Percentiles rank a stretch among this genome's conserved stretches.
Evolutionary conservation across 208 protist genomes (phyloP).

Genomic region (Acanthamoeba royreba): DNA sequence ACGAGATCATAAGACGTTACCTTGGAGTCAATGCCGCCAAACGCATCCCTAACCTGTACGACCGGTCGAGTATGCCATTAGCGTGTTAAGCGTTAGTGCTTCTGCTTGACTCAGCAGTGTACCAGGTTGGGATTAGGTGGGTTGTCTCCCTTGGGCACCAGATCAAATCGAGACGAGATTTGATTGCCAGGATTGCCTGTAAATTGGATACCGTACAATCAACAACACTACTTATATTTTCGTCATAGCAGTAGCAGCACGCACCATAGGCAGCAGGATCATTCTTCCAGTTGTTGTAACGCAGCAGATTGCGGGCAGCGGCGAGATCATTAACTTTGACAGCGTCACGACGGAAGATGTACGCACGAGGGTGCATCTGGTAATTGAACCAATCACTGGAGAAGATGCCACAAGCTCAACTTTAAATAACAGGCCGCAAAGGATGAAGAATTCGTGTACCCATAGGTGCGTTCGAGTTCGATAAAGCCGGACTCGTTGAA

Average conservation of each 20-base stretch:
- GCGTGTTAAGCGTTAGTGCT: too few relatives aligned
- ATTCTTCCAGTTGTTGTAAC: constrained; percentile 76
- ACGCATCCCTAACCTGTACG: constrained; percentile 24
- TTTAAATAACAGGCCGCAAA: too few relatives aligned
- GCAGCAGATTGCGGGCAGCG: constrained; percentile 73
- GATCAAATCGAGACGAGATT: constrained; percentile 65
- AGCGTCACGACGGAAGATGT: constrained; percentile 79
- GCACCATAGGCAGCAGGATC: constrained; percentile 70
- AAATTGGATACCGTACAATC: too few relatives aligned
- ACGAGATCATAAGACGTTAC: too few relatives aligned
- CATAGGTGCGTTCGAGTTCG: constrained; percentile 28
- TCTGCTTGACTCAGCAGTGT: too few relatives aligned
- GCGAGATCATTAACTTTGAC: constrained; percentile 57
- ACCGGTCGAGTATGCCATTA: too few relatives aligned
- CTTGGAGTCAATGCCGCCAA: constrained; percentile 73
- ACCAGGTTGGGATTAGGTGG: neutral
- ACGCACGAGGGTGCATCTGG: constrained; percentile 65
- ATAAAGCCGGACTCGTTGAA: constrained; percentile 75
- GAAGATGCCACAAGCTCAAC: too few relatives aligned
- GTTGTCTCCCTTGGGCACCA: constrained; percentile 3
- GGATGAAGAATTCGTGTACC: too few relatives aligned
- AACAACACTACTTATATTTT: too few relatives aligned
- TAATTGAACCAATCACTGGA: constrained; percentile 74
- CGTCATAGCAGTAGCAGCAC: too few relatives aligned
- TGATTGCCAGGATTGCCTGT: constrained; percentile 42